Percentiles rank a stretch among this genome's conserved stretches.
Evolutionary conservation across 768 basidiomycete genomes (phyloP).

Genomic region (Tricholoma bakamatsutake): DNA sequence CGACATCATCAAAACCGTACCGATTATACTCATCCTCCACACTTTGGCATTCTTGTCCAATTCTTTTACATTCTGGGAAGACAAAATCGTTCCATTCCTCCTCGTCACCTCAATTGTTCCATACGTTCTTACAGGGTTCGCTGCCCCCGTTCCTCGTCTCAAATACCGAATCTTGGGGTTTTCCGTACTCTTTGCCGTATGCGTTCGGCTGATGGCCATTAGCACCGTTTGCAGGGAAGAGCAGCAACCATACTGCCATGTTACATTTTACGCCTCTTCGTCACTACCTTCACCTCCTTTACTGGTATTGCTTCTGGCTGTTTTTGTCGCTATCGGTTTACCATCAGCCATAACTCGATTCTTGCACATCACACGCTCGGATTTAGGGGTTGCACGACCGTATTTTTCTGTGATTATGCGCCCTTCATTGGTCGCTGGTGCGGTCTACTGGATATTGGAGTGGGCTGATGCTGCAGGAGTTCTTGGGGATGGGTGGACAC

Average conservation of each 20-base stretch:
- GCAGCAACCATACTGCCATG: conserved; percentile 82
- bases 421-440: conserved; percentile 52
- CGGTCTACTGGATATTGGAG: conserved; percentile 77
- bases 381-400: conserved; percentile 63
- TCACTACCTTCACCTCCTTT: conserved; percentile 61
- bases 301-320: conserved; percentile 49
- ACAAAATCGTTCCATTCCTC: conserved; percentile 73
- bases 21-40: conserved; percentile 61
- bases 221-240: conserved; percentile 94
- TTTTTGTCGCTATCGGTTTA: conserved; percentile 47
- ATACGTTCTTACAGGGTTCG: conserved; percentile 52
- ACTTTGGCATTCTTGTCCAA: conserved; percentile 80
- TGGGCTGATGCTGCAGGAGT: conserved; percentile 58
- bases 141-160: conserved; percentile 63
- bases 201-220: conserved; percentile 68
- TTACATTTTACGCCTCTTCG: conserved; percentile 83
- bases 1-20: conserved; percentile 23
- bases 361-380: conserved; percentile 63
- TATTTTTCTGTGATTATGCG: conserved; percentile 57
- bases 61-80: conserved; percentile 98
- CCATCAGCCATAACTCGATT: conserved; percentile 54
- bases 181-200: conserved; percentile 55
- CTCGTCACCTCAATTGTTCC: conserved; percentile 59
- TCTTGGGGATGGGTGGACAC: conserved; percentile 35
- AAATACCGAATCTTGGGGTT: conserved; percentile 74